Conservation (phyloP, 345 rosid species). For the Kandelia obovata region DNA sequence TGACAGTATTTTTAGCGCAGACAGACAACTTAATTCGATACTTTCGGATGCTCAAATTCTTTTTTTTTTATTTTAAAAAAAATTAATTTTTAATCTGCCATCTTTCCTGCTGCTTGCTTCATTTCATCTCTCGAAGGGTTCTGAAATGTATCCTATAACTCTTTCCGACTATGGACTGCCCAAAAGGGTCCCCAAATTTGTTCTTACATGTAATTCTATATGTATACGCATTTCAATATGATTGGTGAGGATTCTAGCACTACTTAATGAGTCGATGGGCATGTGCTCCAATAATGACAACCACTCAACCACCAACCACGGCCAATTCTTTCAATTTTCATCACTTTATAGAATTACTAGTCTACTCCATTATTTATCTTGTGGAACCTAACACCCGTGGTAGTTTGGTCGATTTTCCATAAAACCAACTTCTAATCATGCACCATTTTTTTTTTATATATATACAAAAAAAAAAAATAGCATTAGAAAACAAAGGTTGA, state of each 20-base stretch:
- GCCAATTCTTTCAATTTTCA: constrained; percentile 14
- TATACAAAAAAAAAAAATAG: too few relatives aligned
- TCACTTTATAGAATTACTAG: constrained; percentile 7
- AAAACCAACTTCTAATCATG: constrained; percentile 15
- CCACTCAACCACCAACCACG: constrained; percentile 35
- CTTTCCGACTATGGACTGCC: too few relatives aligned
- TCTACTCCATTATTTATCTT: background rate
- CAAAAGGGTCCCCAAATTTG: background rate
- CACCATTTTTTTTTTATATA: background rate
- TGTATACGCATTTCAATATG: background rate
- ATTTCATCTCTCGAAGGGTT: too few relatives aligned
- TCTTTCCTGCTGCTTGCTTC: too few relatives aligned
- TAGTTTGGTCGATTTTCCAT: constrained; percentile 22
- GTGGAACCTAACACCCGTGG: constrained; percentile 17
- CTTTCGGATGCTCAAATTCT: too few relatives aligned
- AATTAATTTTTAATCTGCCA: too few relatives aligned
- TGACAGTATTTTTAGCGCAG: too few relatives aligned
- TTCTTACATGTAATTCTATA: background rate
- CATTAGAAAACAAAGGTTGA: background rate
- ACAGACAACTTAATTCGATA: too few relatives aligned
- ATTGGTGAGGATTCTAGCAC: constrained; percentile 10
- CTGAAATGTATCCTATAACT: too few relatives aligned
- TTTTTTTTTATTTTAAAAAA: too few relatives aligned
- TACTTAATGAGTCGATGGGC: constrained; percentile 21
- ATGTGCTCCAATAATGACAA: constrained; percentile 39